Base-by-base conservation (phyloP, 106 monocot genomes). In the Cymbidium sinense region DNA sequence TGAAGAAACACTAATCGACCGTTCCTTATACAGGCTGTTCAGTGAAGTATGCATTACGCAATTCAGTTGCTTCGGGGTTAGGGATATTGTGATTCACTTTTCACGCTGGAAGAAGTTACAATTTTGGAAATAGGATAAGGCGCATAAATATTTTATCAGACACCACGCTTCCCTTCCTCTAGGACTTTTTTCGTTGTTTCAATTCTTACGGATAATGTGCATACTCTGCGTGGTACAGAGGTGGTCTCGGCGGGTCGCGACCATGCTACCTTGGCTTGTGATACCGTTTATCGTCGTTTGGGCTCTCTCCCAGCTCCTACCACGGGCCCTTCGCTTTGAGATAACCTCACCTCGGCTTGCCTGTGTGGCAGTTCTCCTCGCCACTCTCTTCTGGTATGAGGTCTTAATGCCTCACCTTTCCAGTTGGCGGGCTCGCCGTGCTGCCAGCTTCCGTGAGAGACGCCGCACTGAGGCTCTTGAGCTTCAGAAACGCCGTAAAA, bases 191-290 rank as follows among this genome's bases (percentile, higher is more conserved):
- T 58, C 55, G 8, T 58, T 41, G 34, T 58, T n/a, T 55, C 55
- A 47, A 64, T 19, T 5, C 23, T 74, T 62, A 19, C 33, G 29
- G 58, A 84, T 81, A 89, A 90, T 90, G 90, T 90, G 90, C 70
- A 90, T 90, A 85, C 85, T 90, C 37, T 90, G 90, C 77, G 87
- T 83, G 17, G 78, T 87, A 25, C 90, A 90, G 75, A 65, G 77
- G 67, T 83, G 85, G 81, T 87, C 90, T 33, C 85, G 83, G 9
- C 75, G 76, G 78, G 81, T 84, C 34, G 83, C 81, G 75, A 81
- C 87, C 77, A 85, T 87, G 90, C 80, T 91, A 20, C 91, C 91
- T 4, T 91, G 91, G 91, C 75, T 87, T 29, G 91, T 91, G 74
- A 78, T 91, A 36, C 80, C 86, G 1, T 78, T 91, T 29, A 58